phyloP scores from a whole-genome alignment of 129 eudicot species.

The Ambrosia artemisiifolia region DNA sequence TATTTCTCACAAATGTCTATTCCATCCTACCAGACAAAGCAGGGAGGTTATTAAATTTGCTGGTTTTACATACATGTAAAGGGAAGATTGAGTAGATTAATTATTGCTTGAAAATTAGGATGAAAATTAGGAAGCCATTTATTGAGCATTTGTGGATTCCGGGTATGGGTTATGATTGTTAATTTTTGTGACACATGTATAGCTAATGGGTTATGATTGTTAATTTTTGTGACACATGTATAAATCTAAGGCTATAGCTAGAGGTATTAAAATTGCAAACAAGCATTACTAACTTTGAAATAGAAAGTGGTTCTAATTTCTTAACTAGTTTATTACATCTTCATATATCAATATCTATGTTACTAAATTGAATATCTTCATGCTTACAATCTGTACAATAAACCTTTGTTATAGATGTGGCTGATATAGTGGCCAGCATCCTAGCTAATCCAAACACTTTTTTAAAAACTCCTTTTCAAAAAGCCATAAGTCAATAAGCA shows the following conservation, averaged over 20 bases:
- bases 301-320: slow-evolving; percentile 6
- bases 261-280: not conserved
- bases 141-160: too few species aligned
- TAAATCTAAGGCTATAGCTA: not conserved
- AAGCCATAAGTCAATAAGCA: too few species aligned
- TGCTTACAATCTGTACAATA: not conserved
- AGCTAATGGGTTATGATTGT: not conserved
- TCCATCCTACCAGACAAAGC: not conserved
- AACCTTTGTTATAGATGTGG: not conserved
- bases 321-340: slow-evolving; percentile 12
- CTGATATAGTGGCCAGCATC: slow-evolving; percentile 8
- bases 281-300: not conserved
- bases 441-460: too few species aligned
- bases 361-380: not conserved
- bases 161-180: not conserved
- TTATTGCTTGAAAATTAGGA: too few species aligned
- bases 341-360: not conserved
- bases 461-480: too few species aligned
- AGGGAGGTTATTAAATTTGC: too few species aligned
- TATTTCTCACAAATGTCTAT: not conserved
- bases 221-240: not conserved
- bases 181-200: not conserved
- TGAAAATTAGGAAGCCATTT: too few species aligned
- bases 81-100: too few species aligned
- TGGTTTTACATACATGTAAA: too few species aligned